These are phyloP conservation scores for Soucietia sequanensis DNA, from an alignment of 805 yeast species.

Conservation along the genomic window DNA sequence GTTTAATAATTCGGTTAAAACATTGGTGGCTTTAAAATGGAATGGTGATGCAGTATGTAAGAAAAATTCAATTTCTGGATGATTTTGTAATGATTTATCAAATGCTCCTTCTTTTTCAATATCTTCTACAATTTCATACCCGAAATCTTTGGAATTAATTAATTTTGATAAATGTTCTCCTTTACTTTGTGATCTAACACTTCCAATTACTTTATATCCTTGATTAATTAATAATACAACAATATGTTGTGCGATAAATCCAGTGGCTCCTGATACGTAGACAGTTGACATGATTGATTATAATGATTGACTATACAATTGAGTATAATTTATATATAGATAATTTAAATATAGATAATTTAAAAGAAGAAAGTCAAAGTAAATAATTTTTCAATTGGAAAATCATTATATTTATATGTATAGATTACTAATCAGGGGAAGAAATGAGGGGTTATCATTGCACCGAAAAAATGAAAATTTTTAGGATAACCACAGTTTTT, in stretches of 20 bases:
- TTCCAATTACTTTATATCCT: conserved; percentile 49
- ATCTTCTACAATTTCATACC: conserved; percentile 48
- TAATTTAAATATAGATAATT: no score
- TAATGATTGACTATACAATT: no score
- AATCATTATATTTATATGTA: not conserved
- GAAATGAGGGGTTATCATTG: not conserved
- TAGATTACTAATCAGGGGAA: not conserved
- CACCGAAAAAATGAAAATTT: no score
- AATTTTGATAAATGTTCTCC: conserved; percentile 30
- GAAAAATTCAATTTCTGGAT: conserved; percentile 52
- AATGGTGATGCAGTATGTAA: conserved; percentile 65
- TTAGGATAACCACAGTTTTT: no score
- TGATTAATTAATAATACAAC: conserved; percentile 39
- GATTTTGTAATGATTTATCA: conserved; percentile 42
- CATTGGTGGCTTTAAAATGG: conserved; percentile 40
- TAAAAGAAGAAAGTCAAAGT: no score
- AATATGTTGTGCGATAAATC: conserved; percentile 53
- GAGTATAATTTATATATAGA: no score
- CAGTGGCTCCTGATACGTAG: conserved; percentile 55
- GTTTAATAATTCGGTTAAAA: conserved; percentile 49
- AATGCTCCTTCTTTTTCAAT: conserved; percentile 46
- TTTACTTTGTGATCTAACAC: conserved; percentile 47
- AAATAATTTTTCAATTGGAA: not conserved
- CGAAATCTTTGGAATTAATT: conserved; percentile 31
- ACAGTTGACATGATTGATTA: conserved; percentile 21